Evolutionary conservation across 2,329 filamentous ascomycete genomes (phyloP).

Genomic region (Cercospora beticola): DNA sequence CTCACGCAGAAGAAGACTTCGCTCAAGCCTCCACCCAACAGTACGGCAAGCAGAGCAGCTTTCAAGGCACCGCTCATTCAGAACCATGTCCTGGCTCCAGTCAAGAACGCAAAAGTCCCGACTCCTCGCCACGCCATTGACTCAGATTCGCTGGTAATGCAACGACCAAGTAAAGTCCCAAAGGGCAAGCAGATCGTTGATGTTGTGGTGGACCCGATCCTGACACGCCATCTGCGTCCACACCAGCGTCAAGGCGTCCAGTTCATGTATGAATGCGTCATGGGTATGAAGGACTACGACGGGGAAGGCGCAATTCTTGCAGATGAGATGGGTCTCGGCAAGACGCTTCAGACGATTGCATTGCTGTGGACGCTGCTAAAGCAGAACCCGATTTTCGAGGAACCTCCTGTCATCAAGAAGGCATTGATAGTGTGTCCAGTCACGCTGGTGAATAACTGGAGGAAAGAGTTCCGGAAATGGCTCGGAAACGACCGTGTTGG

Average conservation of each 20-base stretch:
- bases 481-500: constrained; percentile 68
- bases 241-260: constrained; percentile 69
- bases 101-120: constrained; percentile 49
- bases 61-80: constrained; percentile 65
- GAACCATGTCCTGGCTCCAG: constrained; percentile 43
- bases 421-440: constrained; percentile 72
- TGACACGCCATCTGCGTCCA: constrained; percentile 61
- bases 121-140: constrained; percentile 66
- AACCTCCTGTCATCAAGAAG: constrained; percentile 63
- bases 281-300: constrained; percentile 66
- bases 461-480: constrained; percentile 72
- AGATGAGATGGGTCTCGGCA: constrained; percentile 74
- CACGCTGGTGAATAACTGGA: constrained; percentile 71
- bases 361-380: constrained; percentile 71
- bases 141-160: constrained; percentile 66
- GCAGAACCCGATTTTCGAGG: constrained; percentile 65
- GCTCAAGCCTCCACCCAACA: constrained; percentile 41
- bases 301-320: constrained; percentile 70
- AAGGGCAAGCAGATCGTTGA: constrained; percentile 67
- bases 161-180: constrained; percentile 54
- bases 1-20: constrained; percentile 41
- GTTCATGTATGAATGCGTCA: constrained; percentile 73
- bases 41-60: constrained; percentile 36
- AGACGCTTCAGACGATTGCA: constrained; percentile 71
- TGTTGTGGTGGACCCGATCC: constrained; percentile 68